Conservation (phyloP, 805 yeast species). For the Millerozyma miso region DNA sequence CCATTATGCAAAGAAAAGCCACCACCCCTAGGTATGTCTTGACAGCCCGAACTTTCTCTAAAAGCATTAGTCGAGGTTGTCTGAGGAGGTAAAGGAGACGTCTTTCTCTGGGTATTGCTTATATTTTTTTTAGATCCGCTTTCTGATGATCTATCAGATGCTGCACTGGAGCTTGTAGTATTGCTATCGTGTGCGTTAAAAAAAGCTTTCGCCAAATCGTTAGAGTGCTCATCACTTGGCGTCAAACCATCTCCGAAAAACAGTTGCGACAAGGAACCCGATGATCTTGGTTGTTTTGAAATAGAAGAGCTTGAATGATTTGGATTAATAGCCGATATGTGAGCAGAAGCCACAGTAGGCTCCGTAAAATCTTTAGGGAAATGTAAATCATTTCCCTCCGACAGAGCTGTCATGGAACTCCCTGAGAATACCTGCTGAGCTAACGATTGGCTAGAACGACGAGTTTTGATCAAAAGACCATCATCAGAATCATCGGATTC, state of each 20-base stretch:
- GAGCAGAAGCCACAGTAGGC: slow-evolving; percentile 24
- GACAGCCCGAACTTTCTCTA: slow-evolving; percentile 28
- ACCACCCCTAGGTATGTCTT: slow-evolving; percentile 6
- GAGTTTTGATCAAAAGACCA: slow-evolving; percentile 35
- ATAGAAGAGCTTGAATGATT: slow-evolving; percentile 28
- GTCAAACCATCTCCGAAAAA: slow-evolving; percentile 26
- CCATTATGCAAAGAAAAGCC: slow-evolving; percentile 38
- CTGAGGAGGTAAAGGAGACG: slow-evolving; percentile 41
- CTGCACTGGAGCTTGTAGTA: neutral
- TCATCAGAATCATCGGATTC: slow-evolving; percentile 27
- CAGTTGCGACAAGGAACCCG: slow-evolving; percentile 35
- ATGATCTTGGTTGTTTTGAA: slow-evolving; percentile 40
- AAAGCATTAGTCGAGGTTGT: slow-evolving; percentile 41
- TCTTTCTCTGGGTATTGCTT: slow-evolving; percentile 23
- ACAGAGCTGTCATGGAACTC: slow-evolving; percentile 9
- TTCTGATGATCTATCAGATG: neutral
- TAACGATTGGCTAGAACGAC: slow-evolving; percentile 38
- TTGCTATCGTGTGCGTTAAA: neutral
- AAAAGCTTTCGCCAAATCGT: slow-evolving; percentile 7
- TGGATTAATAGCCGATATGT: slow-evolving; percentile 28
- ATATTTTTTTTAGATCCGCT: slow-evolving; percentile 2
- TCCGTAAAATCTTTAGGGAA: slow-evolving; percentile 15
- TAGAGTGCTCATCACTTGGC: slow-evolving; percentile 1
- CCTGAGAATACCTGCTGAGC: slow-evolving; percentile 38
- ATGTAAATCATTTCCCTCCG: slow-evolving; percentile 11